phyloP scores from a whole-genome alignment of 202 grass and related monocot genomes.

The Carex sylvatica region DNA sequence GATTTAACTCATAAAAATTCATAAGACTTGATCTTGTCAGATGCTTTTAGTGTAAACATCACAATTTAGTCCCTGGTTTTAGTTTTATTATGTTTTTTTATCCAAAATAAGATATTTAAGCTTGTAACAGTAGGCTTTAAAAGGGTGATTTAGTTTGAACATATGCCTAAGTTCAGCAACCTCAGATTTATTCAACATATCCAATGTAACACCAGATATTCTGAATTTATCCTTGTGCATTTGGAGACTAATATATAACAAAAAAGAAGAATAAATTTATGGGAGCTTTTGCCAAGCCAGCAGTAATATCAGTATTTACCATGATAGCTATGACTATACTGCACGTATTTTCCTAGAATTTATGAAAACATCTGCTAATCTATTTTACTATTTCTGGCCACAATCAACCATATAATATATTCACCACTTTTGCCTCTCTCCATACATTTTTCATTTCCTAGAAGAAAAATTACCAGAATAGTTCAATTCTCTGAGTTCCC shows the following conservation, averaged over 20 bases:
- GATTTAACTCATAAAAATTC: too few species aligned
- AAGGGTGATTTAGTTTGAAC: too few species aligned
- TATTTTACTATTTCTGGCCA: neutral
- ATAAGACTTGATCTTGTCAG: too few species aligned
- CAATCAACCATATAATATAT: neutral
- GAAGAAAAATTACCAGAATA: neutral
- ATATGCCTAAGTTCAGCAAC: neutral
- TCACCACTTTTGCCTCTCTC: neutral
- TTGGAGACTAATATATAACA: neutral
- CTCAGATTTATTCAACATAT: neutral
- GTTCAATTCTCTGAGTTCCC: neutral
- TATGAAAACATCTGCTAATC: neutral
- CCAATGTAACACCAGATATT: neutral
- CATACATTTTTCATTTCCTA: slow-evolving; percentile 23
- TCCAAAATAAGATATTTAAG: too few species aligned
- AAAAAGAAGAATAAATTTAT: neutral
- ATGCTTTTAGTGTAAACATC: too few species aligned
- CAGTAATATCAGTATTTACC: neutral
- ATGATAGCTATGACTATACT: neutral
- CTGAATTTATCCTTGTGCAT: neutral
- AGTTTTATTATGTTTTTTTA: too few species aligned
- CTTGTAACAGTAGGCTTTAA: too few species aligned
- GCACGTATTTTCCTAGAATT: neutral
- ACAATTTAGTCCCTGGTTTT: too few species aligned
- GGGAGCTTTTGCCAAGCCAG: neutral